Evolutionary conservation across 2,329 filamentous ascomycete genomes (phyloP).

Genomic region (Clarireedia monteithiana): DNA sequence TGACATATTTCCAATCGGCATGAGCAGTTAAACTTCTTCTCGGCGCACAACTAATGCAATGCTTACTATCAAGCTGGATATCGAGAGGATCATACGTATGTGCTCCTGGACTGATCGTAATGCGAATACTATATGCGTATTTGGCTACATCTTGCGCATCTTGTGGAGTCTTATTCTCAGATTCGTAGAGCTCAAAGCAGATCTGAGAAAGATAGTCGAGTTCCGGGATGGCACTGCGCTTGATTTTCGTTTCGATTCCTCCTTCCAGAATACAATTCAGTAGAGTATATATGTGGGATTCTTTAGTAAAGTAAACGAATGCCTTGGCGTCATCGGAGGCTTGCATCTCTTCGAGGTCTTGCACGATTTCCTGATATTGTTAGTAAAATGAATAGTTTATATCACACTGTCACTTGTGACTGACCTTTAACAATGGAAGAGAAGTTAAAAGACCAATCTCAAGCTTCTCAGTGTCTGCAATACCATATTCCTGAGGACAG

Average conservation of each 20-base stretch:
- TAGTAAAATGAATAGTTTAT: slow-evolving; percentile 2
- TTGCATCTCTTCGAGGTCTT: slow-evolving; percentile 94
- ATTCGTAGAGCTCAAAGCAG: slow-evolving; percentile 96
- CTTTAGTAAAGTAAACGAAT: slow-evolving; percentile 99
- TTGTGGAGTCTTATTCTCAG: slow-evolving; percentile 52
- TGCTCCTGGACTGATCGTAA: slow-evolving; percentile 90
- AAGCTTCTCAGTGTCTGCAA: slow-evolving; percentile 92
- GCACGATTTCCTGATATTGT: slow-evolving; percentile 72
- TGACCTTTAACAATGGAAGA: slow-evolving; percentile 66
- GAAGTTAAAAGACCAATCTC: slow-evolving; percentile 95
- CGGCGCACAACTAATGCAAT: slow-evolving; percentile 93
- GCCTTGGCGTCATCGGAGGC: slow-evolving; percentile 89
- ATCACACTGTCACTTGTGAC: not conserved
- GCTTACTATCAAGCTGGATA: slow-evolving; percentile 90
- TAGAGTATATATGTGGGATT: slow-evolving; percentile 96
- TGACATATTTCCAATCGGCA: slow-evolving; percentile 92
- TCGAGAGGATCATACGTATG: slow-evolving; percentile 95
- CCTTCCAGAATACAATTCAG: slow-evolving; percentile 97
- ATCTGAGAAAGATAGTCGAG: slow-evolving; percentile 97
- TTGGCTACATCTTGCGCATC: slow-evolving; percentile 25
- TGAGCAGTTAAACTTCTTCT: slow-evolving; percentile 83
- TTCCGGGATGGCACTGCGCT: slow-evolving; percentile 89
- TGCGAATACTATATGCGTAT: slow-evolving; percentile 92
- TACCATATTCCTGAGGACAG: slow-evolving; percentile 96
- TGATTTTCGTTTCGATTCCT: slow-evolving; percentile 94